Conservation (phyloP, 768 basidiomycete species). For the Pleurotus salmoneostramineus region DNA sequence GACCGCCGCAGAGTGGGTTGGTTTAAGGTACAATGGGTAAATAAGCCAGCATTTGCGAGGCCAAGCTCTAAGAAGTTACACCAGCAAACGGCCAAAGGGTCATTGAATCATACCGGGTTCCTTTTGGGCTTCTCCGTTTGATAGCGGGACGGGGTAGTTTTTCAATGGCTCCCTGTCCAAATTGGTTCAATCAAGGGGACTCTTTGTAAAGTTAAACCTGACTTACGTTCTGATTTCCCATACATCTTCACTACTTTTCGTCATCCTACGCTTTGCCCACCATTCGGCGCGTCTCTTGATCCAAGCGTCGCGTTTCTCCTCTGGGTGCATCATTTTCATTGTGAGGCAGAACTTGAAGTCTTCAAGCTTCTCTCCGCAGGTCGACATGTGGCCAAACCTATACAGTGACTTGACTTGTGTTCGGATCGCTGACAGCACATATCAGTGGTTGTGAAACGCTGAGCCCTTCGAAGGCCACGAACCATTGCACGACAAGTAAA, state of each 20-base stretch:
- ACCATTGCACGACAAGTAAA: slow-evolving; percentile 71
- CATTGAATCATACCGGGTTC: background rate
- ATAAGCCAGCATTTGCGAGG: no score
- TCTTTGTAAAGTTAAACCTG: background rate
- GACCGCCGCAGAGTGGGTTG: no score
- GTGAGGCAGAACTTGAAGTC: slow-evolving; percentile 96
- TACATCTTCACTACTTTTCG: slow-evolving; percentile 88
- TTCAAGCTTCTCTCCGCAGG: slow-evolving; percentile 75
- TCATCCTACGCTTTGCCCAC: slow-evolving; percentile 81
- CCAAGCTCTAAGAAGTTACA: no score
- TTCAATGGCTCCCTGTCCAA: slow-evolving; percentile 1
- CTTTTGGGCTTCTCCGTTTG: background rate
- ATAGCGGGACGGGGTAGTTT: background rate
- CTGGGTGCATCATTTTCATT: slow-evolving; percentile 72
- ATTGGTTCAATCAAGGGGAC: background rate
- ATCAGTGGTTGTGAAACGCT: background rate
- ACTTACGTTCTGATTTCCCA: slow-evolving; percentile 82
- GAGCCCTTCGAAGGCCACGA: background rate
- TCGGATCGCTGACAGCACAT: slow-evolving; percentile 52
- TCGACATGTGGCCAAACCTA: slow-evolving; percentile 70
- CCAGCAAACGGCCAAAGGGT: background rate
- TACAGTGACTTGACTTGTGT: slow-evolving; percentile 84
- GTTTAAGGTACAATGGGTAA: no score
- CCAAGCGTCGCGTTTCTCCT: slow-evolving; percentile 80
- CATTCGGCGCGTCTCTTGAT: slow-evolving; percentile 84